Evolutionary conservation across 257 asterid species (phyloP).

Genomic region (Penstemon newberryi): DNA sequence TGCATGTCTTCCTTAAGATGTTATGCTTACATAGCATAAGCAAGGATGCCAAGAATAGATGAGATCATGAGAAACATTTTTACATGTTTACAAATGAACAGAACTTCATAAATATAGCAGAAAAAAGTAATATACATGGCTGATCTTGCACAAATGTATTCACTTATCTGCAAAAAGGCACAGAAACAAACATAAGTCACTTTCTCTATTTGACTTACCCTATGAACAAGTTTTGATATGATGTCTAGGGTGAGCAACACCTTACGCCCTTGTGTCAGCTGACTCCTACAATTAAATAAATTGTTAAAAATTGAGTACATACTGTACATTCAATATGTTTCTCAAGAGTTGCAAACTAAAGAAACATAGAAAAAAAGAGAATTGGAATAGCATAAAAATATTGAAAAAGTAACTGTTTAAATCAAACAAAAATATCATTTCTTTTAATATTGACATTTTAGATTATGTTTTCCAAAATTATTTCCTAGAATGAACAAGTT

Average conservation of each 20-base stretch:
- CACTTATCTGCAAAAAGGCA: constrained; percentile 17
- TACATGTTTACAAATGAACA: constrained; percentile 14
- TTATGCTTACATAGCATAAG: constrained; percentile 12
- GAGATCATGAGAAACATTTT: constrained; percentile 18
- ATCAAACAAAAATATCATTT: constrained; percentile 8
- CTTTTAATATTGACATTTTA: not conserved
- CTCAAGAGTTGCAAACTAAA: constrained; percentile 18
- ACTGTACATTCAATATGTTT: constrained; percentile 23
- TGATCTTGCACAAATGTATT: constrained; percentile 11
- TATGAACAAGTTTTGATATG: constrained; percentile 71
- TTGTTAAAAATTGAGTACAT: constrained; percentile 22
- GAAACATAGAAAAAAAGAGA: not conserved
- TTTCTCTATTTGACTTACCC: constrained; percentile 52
- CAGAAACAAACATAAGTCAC: constrained; percentile 16
- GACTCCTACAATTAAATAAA: constrained; percentile 58
- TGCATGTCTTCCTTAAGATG: constrained; percentile 4
- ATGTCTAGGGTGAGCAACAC: constrained; percentile 86
- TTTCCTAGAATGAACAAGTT: not conserved
- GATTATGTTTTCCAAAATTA: constrained; percentile 3
- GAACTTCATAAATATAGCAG: constrained; percentile 9
- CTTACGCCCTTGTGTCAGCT: constrained; percentile 92
- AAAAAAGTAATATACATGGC: not conserved
- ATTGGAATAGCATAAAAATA: not conserved
- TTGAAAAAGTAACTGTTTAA: not conserved
- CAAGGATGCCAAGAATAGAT: not conserved